phyloP scores from a whole-genome alignment of 257 asterid species.

The Nicotiana tomentosiformis region DNA sequence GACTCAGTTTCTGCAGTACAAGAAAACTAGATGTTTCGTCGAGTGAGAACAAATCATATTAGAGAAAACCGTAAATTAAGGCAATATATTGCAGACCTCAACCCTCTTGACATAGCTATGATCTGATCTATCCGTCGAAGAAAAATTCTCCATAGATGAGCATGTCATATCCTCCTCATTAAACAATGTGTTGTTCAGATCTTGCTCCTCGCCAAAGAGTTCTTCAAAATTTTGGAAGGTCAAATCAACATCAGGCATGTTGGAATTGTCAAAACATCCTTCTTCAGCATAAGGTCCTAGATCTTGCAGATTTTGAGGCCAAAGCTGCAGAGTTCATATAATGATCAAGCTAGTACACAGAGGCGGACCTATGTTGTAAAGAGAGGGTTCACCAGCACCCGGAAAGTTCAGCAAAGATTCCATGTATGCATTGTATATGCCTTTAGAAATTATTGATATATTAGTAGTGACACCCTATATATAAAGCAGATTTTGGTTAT shows the following conservation, averaged over 20 bases:
- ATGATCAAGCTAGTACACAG: neutral
- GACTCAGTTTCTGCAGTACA: neutral
- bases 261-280: slow-evolving; percentile 43
- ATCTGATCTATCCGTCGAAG: slow-evolving; percentile 23
- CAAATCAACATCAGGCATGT: slow-evolving; percentile 74
- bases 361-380: no score
- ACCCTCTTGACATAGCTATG: slow-evolving; percentile 19
- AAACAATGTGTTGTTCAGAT: neutral
- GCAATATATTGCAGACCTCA: neutral
- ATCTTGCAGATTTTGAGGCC: slow-evolving; percentile 89
- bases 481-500: neutral
- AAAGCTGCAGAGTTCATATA: slow-evolving; percentile 44
- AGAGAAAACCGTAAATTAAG: neutral
- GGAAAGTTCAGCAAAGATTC: no score
- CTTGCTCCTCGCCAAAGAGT: slow-evolving; percentile 41
- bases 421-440: no score
- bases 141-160: slow-evolving; percentile 28
- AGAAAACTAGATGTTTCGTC: neutral
- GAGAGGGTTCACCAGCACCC: no score
- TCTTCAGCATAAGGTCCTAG: slow-evolving; percentile 71
- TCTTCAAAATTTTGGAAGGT: slow-evolving; percentile 82
- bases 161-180: slow-evolving; percentile 15
- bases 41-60: neutral
- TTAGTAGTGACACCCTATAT: no score
- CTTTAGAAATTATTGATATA: no score